These are phyloP conservation scores for Akanthomyces uredinophilus DNA, from an alignment of 2,329 filamentous ascomycete species.

Conservation along the genomic window DNA sequence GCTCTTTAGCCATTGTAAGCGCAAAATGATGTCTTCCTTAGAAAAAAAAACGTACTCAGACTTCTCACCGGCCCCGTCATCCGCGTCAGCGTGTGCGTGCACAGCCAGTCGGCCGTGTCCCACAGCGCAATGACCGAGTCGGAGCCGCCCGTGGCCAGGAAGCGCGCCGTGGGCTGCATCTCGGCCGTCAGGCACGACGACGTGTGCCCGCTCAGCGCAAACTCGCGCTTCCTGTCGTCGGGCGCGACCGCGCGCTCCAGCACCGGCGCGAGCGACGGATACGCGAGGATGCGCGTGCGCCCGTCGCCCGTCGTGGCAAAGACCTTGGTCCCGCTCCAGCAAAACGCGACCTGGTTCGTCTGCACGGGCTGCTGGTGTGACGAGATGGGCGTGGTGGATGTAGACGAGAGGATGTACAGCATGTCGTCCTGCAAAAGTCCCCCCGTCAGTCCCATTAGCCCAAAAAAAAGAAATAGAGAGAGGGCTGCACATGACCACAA, in stretches of 20 bases:
- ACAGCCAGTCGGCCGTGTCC: constrained; percentile 75
- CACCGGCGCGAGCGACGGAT: constrained; percentile 56
- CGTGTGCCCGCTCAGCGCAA: constrained; percentile 66
- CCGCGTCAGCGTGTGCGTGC: constrained; percentile 63
- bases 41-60: constrained; percentile 47
- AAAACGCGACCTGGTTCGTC: constrained; percentile 70
- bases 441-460: background rate
- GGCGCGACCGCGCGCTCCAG: constrained; percentile 38
- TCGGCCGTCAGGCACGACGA: constrained; percentile 65
- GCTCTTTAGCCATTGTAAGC: background rate
- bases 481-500: background rate
- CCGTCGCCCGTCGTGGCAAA: constrained; percentile 69
- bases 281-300: constrained; percentile 63
- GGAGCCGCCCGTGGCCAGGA: constrained; percentile 68
- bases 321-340: constrained; percentile 65
- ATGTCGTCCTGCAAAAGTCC: constrained; percentile 47
- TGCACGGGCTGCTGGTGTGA: constrained; percentile 57
- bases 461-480: background rate
- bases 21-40: too few species aligned
- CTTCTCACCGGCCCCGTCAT: constrained; percentile 66
- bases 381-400: constrained; percentile 49
- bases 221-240: constrained; percentile 38
- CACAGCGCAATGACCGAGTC: constrained; percentile 73
- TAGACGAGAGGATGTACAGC: constrained; percentile 58
- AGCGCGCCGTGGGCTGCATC: constrained; percentile 65